Evolutionary conservation across 148 eudicot genomes (phyloP).

Genomic region (Spergularia bocconei): DNA sequence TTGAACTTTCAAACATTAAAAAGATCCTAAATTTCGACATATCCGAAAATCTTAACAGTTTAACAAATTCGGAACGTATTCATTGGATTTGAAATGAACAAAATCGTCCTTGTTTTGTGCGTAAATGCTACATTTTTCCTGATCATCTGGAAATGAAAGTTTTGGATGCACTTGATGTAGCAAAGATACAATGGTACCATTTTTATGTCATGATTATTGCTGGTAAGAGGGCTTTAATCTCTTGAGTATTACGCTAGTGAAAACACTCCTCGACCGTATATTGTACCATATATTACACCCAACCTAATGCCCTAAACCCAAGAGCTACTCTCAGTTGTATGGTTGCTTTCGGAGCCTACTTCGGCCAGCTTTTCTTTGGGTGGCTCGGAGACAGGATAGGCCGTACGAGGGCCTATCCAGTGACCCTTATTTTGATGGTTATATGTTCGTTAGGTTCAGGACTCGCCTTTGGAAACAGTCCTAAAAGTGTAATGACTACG

Average conservation of each 20-base stretch:
- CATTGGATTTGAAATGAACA: too few relatives aligned
- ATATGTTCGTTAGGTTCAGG: slow-evolving; percentile 47
- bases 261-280: slow-evolving; percentile 42
- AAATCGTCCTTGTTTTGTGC: too few relatives aligned
- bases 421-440: slow-evolving; percentile 51
- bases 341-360: slow-evolving; percentile 37
- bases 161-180: slow-evolving; percentile 46
- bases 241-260: slow-evolving; percentile 43
- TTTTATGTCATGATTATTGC: slow-evolving; percentile 52
- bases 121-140: too few relatives aligned
- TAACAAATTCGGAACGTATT: too few relatives aligned
- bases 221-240: slow-evolving; percentile 47
- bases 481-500: slow-evolving; percentile 39
- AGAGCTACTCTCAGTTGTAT: slow-evolving; percentile 53
- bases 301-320: slow-evolving; percentile 22
- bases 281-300: slow-evolving; percentile 31
- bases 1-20: too few relatives aligned
- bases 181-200: slow-evolving; percentile 56
- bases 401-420: slow-evolving; percentile 39
- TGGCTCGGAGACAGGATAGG: slow-evolving; percentile 65
- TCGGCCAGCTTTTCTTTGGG: slow-evolving; percentile 62
- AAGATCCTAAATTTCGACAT: too few relatives aligned
- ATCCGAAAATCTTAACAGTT: too few relatives aligned
- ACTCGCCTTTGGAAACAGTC: slow-evolving; percentile 31
- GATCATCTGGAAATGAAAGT: not conserved